These are phyloP conservation scores for Alloteropsis semialata DNA, from an alignment of 176 grass and related monocot species.

Conservation along the genomic window DNA sequence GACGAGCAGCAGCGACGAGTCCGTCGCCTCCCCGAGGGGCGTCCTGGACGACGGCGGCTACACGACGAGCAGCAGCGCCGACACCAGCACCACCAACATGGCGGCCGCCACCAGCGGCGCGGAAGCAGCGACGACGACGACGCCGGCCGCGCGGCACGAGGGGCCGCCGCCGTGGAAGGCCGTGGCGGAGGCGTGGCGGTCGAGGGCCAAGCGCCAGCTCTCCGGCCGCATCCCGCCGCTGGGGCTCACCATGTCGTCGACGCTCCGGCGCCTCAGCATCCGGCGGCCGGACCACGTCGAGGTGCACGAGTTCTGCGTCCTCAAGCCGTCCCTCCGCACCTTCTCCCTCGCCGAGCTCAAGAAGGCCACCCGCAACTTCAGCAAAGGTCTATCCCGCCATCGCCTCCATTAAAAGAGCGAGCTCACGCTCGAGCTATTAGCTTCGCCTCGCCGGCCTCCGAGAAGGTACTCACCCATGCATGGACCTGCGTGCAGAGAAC, in stretches of 20 bases:
- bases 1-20: no score
- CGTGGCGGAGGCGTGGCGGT: slow-evolving; percentile 34
- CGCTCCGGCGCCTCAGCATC: slow-evolving; percentile 25
- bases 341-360: slow-evolving; percentile 60
- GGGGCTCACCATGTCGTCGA: slow-evolving; percentile 15
- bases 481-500: neutral
- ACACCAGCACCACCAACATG: neutral
- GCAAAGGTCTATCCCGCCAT: slow-evolving; percentile 18
- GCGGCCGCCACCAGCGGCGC: neutral
- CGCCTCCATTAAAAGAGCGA: neutral
- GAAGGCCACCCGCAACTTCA: slow-evolving; percentile 62
- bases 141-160: neutral
- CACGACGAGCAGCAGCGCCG: no score
- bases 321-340: slow-evolving; percentile 32
- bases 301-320: slow-evolving; percentile 14
- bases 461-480: no score
- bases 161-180: slow-evolving; percentile 38
- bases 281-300: neutral
- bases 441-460: no score
- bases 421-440: no score
- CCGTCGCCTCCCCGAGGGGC: no score
- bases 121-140: neutral
- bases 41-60: no score
- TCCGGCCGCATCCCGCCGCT: slow-evolving; percentile 27
- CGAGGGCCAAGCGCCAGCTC: slow-evolving; percentile 28